These are phyloP conservation scores for Saccharomycopsis malanga DNA, from an alignment of 805 yeast genomes.

Conservation along the genomic window DNA sequence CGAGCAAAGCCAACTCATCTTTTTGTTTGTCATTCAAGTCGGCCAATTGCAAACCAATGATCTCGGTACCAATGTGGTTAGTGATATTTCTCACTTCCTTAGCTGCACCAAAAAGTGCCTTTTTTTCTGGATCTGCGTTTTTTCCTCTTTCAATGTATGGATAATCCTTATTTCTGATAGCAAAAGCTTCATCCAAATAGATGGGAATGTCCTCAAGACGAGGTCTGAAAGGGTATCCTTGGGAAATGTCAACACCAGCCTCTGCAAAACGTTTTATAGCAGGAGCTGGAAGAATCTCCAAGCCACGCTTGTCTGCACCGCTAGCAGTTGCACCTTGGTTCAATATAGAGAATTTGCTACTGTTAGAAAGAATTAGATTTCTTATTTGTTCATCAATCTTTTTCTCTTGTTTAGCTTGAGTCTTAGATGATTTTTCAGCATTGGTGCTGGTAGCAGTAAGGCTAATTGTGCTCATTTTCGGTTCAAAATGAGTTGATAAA, in stretches of 20 bases:
- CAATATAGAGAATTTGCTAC: neutral
- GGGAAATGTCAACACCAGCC: conserved; percentile 31
- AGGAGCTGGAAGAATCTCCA: conserved; percentile 23
- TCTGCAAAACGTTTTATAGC: conserved; percentile 28
- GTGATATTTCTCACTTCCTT: conserved; percentile 35
- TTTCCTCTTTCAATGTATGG: conserved; percentile 31
- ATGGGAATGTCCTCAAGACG: conserved; percentile 30
- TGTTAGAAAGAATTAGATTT: neutral
- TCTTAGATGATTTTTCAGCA: neutral
- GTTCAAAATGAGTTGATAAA: no score
- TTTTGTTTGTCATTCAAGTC: conserved; percentile 36
- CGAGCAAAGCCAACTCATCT: conserved; percentile 40
- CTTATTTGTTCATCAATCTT: neutral
- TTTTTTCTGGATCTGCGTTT: conserved; percentile 33
- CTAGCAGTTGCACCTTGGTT: neutral
- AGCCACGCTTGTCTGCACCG: conserved; percentile 20
- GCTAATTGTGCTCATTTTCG: no score
- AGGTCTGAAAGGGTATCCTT: conserved; percentile 37
- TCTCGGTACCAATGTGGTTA: conserved; percentile 43
- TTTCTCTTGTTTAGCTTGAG: neutral
- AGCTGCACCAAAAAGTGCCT: conserved; percentile 36
- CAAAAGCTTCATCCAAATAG: conserved; percentile 34
- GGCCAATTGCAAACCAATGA: conserved; percentile 38
- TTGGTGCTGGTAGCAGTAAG: neutral
- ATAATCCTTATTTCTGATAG: conserved; percentile 31